phyloP scores from a whole-genome alignment of 495 filamentous ascomycete genomes.

The Parathielavia appendiculata region DNA sequence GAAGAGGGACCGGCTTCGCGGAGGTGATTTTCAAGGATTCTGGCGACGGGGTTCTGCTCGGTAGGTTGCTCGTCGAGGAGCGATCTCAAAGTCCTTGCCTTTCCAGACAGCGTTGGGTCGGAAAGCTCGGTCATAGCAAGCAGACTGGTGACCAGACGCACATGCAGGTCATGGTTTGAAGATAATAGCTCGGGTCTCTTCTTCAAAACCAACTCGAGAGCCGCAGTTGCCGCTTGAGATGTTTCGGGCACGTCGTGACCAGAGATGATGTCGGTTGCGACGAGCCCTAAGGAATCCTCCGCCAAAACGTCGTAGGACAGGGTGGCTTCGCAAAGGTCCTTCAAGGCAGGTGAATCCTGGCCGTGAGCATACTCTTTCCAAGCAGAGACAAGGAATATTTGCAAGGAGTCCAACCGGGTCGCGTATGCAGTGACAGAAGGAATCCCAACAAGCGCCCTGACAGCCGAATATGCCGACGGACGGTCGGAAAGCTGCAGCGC shows the following conservation, averaged over 20 bases:
- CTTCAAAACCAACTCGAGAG: constrained; percentile 38
- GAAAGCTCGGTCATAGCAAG: constrained; percentile 43
- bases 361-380: constrained; percentile 33
- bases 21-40: constrained; percentile 41
- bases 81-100: constrained; percentile 29
- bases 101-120: constrained; percentile 27
- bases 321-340: constrained; percentile 38
- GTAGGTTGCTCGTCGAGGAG: constrained; percentile 33
- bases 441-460: constrained; percentile 39
- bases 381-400: constrained; percentile 35
- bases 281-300: constrained; percentile 19
- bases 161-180: constrained; percentile 32
- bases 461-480: constrained; percentile 21
- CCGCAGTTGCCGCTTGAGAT: constrained; percentile 27
- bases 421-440: constrained; percentile 27
- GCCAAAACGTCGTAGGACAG: constrained; percentile 33
- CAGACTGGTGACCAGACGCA: constrained; percentile 40
- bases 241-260: constrained; percentile 16
- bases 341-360: constrained; percentile 21
- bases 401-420: constrained; percentile 30
- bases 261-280: constrained; percentile 31
- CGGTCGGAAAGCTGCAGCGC: constrained; percentile 27
- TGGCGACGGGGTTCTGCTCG: constrained; percentile 30
- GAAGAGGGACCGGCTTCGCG: constrained; percentile 36
- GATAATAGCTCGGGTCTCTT: constrained; percentile 34